Evolutionary conservation across 768 basidiomycete species (phyloP).

Genomic region (Pleurotus tuoliensis): DNA sequence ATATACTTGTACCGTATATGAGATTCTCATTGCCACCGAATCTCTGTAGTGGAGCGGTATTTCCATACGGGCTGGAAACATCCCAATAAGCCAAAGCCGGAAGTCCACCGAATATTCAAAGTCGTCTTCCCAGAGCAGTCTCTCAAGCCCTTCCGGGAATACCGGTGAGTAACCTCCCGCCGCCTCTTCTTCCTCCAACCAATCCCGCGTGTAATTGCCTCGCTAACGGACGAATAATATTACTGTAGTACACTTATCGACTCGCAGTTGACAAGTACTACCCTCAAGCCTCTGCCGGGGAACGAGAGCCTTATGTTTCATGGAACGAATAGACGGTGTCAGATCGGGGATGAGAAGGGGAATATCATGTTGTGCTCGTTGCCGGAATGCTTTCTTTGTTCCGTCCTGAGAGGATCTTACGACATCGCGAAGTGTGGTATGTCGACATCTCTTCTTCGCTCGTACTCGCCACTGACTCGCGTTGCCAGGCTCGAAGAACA

Average conservation of each 20-base stretch:
- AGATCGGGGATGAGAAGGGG: constrained; percentile 48
- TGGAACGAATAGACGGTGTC: constrained; percentile 59
- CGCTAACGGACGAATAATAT: background rate
- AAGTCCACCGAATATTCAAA: constrained; percentile 47
- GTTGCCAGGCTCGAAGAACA: constrained; percentile 47
- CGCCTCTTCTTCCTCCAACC: too few species aligned
- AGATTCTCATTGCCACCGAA: background rate
- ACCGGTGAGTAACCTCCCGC: constrained; percentile 33
- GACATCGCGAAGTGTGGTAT: constrained; percentile 56
- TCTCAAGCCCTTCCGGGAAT: constrained; percentile 40
- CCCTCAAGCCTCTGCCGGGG: constrained; percentile 19
- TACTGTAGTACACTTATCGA: background rate
- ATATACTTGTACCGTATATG: background rate
- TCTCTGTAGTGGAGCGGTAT: constrained; percentile 39
- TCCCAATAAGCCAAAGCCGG: constrained; percentile 45
- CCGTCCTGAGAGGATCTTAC: constrained; percentile 55
- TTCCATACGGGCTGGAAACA: constrained; percentile 57
- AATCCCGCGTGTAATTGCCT: background rate
- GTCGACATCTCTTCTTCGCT: constrained; percentile 12
- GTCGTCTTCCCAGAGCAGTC: constrained; percentile 41
- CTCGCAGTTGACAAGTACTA: background rate
- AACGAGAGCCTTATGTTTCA: constrained; percentile 65
- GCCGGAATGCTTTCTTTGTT: constrained; percentile 51
- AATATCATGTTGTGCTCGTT: constrained; percentile 46
- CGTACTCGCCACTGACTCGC: background rate